Evolutionary conservation across 129 eudicot genomes (phyloP).

Genomic region (Erigeron canadensis): DNA sequence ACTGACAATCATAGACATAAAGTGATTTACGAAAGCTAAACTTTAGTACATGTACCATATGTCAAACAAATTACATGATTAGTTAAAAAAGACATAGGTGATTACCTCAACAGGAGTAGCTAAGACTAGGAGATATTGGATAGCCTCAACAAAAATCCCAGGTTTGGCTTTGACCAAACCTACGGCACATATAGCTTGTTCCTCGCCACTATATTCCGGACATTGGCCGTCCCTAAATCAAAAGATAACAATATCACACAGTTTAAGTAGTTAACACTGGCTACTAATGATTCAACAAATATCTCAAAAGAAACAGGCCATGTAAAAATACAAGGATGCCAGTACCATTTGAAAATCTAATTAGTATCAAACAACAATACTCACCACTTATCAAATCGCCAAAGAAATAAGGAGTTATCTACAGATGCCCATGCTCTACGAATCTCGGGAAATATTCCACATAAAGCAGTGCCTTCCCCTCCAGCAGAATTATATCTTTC

Average conservation of each 20-base stretch:
- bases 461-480: conserved; percentile 96
- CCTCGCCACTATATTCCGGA: conserved; percentile 93
- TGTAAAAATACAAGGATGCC: not conserved
- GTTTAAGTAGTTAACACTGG: not conserved
- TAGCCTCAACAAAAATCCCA: conserved; percentile 94
- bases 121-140: conserved; percentile 82
- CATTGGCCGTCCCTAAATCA: conserved; percentile 88
- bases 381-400: conserved; percentile 98
- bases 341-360: not conserved
- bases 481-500: conserved; percentile 94
- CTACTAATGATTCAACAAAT: not conserved
- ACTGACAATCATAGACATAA: conserved; percentile 44
- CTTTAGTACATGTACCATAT: conserved; percentile 6
- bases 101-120: conserved; percentile 97
- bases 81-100: not conserved
- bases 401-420: conserved; percentile 83
- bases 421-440: conserved; percentile 99
- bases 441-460: conserved; percentile 97
- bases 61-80: not conserved
- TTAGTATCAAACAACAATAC: not conserved
- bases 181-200: conserved; percentile 96
- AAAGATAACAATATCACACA: conserved; percentile 1
- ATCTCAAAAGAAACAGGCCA: not conserved
- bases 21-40: conserved; percentile 15
- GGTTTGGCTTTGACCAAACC: conserved; percentile 86